A percentile compares a stretch with the other conserved stretches of the same genome.
Evolutionary conservation across 1,284 basidiomycete genomes (phyloP).

Genomic region (Schizophyllum amplum): DNA sequence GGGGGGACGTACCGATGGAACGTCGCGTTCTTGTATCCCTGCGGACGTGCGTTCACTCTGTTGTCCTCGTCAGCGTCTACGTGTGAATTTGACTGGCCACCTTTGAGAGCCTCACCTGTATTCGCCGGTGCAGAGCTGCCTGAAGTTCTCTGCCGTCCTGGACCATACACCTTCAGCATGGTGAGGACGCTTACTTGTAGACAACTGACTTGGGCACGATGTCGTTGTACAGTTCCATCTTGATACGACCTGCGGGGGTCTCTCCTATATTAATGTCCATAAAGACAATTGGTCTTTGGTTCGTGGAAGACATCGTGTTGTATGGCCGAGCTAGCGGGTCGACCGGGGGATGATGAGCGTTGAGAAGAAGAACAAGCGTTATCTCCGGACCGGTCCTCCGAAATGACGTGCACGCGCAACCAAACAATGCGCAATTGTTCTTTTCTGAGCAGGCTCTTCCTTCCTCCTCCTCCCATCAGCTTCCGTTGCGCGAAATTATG

Average conservation of each 20-base stretch:
- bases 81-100: not conserved
- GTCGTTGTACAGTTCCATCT: constrained; percentile 93
- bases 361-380: not conserved
- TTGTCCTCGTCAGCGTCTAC: not conserved
- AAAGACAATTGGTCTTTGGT: constrained; percentile 76
- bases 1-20: constrained; percentile 73
- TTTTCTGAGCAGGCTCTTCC: not conserved
- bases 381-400: not conserved
- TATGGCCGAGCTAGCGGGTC: no score
- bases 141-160: constrained; percentile 95
- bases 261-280: constrained; percentile 97
- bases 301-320: not conserved
- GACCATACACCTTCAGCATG: not conserved
- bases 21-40: constrained; percentile 82
- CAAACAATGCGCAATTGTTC: not conserved
- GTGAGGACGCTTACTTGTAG: not conserved
- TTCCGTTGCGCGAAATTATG: no score
- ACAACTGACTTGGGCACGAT: constrained; percentile 75
- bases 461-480: not conserved
- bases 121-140: constrained; percentile 95
- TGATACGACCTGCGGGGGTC: constrained; percentile 87
- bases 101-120: constrained; percentile 50
- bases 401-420: not conserved
- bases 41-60: constrained; percentile 79
- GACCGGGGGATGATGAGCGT: not conserved